Evolutionary conservation across 768 basidiomycete genomes (phyloP), one percentile per base, ranked within the genome.

Genomic region (Melanogaster broomeanus): DNA sequence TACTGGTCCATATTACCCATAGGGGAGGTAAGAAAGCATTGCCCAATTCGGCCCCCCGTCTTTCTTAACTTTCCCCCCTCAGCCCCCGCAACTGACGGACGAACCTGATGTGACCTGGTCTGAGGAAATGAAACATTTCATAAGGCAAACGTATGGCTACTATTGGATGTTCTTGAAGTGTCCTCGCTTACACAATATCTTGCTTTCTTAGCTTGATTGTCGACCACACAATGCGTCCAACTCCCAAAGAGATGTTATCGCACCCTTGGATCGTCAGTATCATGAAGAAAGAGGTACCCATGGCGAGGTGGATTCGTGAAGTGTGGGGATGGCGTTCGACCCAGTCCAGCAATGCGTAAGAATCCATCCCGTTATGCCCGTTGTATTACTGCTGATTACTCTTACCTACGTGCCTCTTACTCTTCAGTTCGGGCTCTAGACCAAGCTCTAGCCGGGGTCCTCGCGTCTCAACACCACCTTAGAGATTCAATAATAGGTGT

Each of bases 1-100:
- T 98, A 47, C 84, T 98, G 74, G 87, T 92, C 71, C 84, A 93
- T 64, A 94, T 97, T 62, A 88, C 91, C 6, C 77, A 81, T n/a
- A 42, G 83, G 87, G 64, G 88, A 90, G 74, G 88, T 87, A 56
- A 51, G 79, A 72, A 45, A 7, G 12, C 44, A 39, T 44, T 24
- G 42, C 45, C 31, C 30, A 18, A 3, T 25, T 22, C 28, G 45
- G 56, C 28, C 40, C 34, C 55, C 55, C 50, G 52, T 37, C 48
- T 58, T 54, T 45, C 57, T 65, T 43, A 58, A 48, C 42, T 45
- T 35, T 25, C 28, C 39, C 13, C 46, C 49, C 46, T 46, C 64
- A 93, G 90, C 88, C 89, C 46, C 91, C 91, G n/a, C 77, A 83
- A 62, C 80, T 93, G 38, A 82, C 87, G 59, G 90, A 93, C 61